phyloP scores from a whole-genome alignment of 257 asterid genomes.

The Solanum corneliomulleri region DNA sequence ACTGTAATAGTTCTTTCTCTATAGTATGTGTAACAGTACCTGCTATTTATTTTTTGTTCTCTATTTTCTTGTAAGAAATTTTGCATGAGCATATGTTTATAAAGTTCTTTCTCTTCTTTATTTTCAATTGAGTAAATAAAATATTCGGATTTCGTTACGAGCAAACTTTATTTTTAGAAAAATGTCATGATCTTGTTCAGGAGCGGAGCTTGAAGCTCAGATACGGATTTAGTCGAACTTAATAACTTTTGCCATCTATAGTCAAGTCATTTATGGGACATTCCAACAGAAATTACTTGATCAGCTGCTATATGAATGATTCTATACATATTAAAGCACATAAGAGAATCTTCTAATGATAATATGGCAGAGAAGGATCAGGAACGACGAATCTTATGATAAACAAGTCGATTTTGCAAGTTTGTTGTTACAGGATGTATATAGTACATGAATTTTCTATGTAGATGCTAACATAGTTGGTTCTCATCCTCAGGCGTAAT shows the following conservation, averaged over 20 bases:
- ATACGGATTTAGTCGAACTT: neutral
- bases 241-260: neutral
- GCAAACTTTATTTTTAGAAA: neutral
- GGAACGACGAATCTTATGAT: neutral
- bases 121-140: neutral
- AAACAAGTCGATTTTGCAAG: neutral
- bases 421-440: neutral
- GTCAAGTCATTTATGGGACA: neutral
- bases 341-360: neutral
- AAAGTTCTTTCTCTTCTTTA: neutral
- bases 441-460: neutral
- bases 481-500: neutral
- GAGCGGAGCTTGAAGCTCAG: neutral
- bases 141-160: neutral
- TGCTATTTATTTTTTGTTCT: neutral
- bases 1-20: slow-evolving; percentile 21
- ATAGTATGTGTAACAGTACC: slow-evolving; percentile 5
- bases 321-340: neutral
- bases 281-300: neutral
- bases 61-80: neutral
- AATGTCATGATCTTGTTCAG: neutral
- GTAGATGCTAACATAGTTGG: neutral
- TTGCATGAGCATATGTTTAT: neutral
- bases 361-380: neutral
- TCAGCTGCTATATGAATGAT: neutral